Conservation (phyloP, 1,139 yeast genomes). For the Schwanniomyces etchellsii region DNA sequence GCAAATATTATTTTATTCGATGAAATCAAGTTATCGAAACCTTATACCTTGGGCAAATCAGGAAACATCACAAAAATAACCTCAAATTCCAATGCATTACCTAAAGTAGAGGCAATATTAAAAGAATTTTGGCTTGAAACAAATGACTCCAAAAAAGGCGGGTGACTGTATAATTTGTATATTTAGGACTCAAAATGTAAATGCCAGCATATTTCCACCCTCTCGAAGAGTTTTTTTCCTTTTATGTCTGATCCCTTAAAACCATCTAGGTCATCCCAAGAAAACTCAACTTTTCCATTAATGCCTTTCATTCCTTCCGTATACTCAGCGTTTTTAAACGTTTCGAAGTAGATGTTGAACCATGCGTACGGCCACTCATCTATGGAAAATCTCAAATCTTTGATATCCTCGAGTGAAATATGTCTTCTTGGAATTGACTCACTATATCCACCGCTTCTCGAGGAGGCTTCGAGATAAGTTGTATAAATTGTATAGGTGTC, state of each 20-base stretch:
- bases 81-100: conserved; percentile 32
- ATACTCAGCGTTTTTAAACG: conserved; percentile 1
- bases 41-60: conserved; percentile 23
- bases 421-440: conserved; percentile 3
- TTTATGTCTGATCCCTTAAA: conserved; percentile 51
- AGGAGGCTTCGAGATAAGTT: conserved; percentile 2
- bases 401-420: conserved; percentile 2
- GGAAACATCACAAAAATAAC: conserved; percentile 17
- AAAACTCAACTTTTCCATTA: conserved; percentile 5
- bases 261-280: conserved; percentile 70
- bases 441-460: too few species aligned
- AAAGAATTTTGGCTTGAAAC: conserved; percentile 52
- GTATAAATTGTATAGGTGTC: conserved; percentile 2
- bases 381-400: conserved; percentile 10
- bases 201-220: conserved; percentile 35
- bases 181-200: conserved; percentile 1
- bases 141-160: conserved; percentile 54
- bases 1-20: conserved; percentile 19
- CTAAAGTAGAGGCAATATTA: conserved; percentile 47
- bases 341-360: conserved; percentile 21
- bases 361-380: conserved; percentile 19
- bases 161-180: conserved; percentile 22
- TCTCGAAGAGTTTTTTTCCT: conserved; percentile 51
- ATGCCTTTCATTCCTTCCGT: not conserved
- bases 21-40: conserved; percentile 22